Evolutionary conservation across 495 filamentous ascomycete genomes (phyloP), one percentile per base, ranked within the genome.

Genomic region (Penicillium coprophilum): DNA sequence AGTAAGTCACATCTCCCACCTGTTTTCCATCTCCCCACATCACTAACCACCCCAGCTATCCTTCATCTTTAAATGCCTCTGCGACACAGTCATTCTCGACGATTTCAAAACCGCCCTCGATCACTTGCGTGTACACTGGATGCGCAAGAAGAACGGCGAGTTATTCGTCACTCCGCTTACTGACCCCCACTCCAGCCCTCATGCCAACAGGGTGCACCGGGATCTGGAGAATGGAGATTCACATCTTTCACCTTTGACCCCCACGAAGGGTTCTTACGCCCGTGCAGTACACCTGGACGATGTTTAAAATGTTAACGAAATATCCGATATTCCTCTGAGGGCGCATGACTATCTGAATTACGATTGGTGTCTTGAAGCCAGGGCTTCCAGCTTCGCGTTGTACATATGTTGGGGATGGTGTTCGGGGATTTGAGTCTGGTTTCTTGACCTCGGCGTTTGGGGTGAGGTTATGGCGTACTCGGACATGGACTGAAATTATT

Each of bases 21-120:
- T 36, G 20, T 2, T 30, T 46, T 15, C 9, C 11, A 19, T 17
- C 2, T 23, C 6, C 6, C 17, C 17, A 36, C 12, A 4, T 27
- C 24, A 20, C 15, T 45, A 58, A 47, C 24, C 40, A n/a, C 41
- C 48, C 49, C 24, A 74, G 72, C 53, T 84, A 6, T 73, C 73
- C 8, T 80, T 83, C 56, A 76, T 85, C 10, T 84, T 84, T 73
- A 85, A 84, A 62, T 83, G 80, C 50, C 75, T 83, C 32, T 82
- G 80, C 46, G 82, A 85, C 60, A 78, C 77, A 7, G 73, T 84
- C 45, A 76, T 85, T 45, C 76, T 85, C 0, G 82, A 85, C 54
- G 82, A 85, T 50, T 85, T 85, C 79, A 84, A 84, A 64, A 84
- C 78, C 2, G 81, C 78, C 0, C 74, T 85, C 17, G 81, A 83